phyloP scores from a whole-genome alignment of 2,329 filamentous ascomycete species.

The Aspergillus sp. region DNA sequence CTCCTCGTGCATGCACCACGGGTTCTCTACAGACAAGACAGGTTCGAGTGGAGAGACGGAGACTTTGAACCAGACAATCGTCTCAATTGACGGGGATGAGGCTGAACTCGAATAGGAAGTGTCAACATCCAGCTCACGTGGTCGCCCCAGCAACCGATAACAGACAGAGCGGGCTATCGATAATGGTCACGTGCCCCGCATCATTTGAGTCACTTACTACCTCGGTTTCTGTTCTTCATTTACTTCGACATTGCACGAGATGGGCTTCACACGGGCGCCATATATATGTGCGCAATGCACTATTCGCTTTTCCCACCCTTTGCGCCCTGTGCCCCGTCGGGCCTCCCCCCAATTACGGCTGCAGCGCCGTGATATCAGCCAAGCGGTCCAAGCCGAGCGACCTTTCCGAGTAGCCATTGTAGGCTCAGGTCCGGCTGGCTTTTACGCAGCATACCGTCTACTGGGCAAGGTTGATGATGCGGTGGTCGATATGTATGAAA shows the following conservation, averaged over 20 bases:
- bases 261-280: constrained; percentile 26
- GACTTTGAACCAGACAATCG: background rate
- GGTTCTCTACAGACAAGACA: background rate
- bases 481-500: constrained; percentile 92
- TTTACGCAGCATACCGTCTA: constrained; percentile 87
- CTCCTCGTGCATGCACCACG: constrained; percentile 8
- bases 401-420: constrained; percentile 81
- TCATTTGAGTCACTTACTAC: constrained; percentile 3
- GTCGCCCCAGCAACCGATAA: constrained; percentile 12
- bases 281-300: constrained; percentile 35
- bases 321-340: constrained; percentile 3
- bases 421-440: constrained; percentile 91
- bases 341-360: constrained; percentile 7
- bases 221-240: background rate
- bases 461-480: constrained; percentile 72
- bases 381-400: constrained; percentile 37
- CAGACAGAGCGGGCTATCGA: background rate
- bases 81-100: background rate
- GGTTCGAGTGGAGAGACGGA: constrained; percentile 6
- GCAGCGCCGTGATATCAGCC: constrained; percentile 31
- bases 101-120: constrained; percentile 1
- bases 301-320: constrained; percentile 12
- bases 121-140: constrained; percentile 17
- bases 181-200: constrained; percentile 5
- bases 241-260: constrained; percentile 14